Conservation (phyloP, 768 basidiomycete genomes). For the Suillus ampliporus region DNA sequence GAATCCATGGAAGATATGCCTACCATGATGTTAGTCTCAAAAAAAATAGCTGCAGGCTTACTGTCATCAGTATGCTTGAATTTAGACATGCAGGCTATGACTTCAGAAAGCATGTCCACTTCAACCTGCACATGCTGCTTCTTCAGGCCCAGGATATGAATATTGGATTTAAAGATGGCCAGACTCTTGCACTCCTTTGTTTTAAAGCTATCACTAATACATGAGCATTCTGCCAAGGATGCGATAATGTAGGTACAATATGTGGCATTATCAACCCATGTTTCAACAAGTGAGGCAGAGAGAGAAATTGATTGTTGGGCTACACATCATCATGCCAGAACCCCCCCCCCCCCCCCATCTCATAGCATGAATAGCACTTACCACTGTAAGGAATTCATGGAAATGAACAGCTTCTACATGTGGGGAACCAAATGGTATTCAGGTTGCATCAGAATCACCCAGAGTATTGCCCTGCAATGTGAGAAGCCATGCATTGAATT, state of each 20-base stretch:
- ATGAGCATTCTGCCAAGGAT: neutral
- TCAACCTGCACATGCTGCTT: neutral
- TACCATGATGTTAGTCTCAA: no score
- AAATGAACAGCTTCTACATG: neutral
- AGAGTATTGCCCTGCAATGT: no score
- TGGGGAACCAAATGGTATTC: neutral
- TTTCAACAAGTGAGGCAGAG: neutral
- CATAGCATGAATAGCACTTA: neutral
- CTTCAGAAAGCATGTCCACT: slow-evolving; percentile 1
- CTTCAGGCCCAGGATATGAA: slow-evolving; percentile 2
- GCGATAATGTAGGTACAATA: neutral
- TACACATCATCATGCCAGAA: neutral
- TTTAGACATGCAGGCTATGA: neutral
- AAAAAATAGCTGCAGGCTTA: neutral
- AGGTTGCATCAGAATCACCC: neutral
- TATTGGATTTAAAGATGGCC: neutral
- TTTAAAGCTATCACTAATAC: neutral
- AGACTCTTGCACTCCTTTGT: neutral
- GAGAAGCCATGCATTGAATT: neutral
- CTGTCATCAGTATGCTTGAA: neutral
- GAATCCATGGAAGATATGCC: no score
- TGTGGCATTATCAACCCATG: neutral
- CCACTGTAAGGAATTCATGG: neutral
- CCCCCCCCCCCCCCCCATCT: neutral
- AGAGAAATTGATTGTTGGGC: neutral